Percentiles rank a stretch among this genome's conserved stretches.
phyloP scores from a whole-genome alignment of 208 protist genomes.

The Trypanosoma conorhini region DNA sequence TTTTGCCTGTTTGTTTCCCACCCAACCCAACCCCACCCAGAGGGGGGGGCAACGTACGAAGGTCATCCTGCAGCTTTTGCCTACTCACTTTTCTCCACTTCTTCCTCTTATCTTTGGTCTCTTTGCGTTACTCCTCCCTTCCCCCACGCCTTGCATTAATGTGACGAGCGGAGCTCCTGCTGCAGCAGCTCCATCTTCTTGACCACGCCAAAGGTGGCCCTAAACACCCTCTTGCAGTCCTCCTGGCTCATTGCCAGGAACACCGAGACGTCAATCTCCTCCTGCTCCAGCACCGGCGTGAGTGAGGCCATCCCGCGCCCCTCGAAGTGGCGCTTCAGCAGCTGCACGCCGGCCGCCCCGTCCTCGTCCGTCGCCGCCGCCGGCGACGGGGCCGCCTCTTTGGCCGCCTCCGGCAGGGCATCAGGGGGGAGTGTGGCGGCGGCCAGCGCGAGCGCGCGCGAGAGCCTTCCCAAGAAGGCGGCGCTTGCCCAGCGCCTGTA shows the following conservation, averaged over 20 bases:
- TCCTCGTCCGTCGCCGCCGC: conserved; percentile 21
- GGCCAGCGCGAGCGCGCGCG: conserved; percentile 44
- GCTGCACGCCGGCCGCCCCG: conserved; percentile 38
- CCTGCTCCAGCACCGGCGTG: conserved; percentile 36
- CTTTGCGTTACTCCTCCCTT: background rate
- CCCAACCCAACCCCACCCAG: too few species aligned
- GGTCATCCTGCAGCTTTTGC: background rate
- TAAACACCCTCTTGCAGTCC: conserved; percentile 78
- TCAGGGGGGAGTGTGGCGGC: conserved; percentile 54
- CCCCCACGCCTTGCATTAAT: background rate
- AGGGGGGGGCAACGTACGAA: background rate
- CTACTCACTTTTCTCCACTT: background rate
- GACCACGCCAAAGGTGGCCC: conserved; percentile 75
- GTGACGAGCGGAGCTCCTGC: conserved; percentile 46
- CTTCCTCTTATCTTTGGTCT: background rate
- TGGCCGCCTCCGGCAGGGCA: background rate
- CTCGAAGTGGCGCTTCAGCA: conserved; percentile 58
- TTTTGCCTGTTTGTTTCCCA: background rate
- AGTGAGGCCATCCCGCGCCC: conserved; percentile 67
- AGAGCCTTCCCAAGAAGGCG: conserved; percentile 25
- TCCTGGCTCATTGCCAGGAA: conserved; percentile 78
- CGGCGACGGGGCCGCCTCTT: background rate
- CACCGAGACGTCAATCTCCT: conserved; percentile 80
- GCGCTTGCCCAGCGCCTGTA: conserved; percentile 38
- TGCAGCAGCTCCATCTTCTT: conserved; percentile 83